Evolutionary conservation across 1,139 yeast genomes (phyloP), one percentile per base, ranked within the genome.

Genomic region (Kodamaea alishanica): DNA sequence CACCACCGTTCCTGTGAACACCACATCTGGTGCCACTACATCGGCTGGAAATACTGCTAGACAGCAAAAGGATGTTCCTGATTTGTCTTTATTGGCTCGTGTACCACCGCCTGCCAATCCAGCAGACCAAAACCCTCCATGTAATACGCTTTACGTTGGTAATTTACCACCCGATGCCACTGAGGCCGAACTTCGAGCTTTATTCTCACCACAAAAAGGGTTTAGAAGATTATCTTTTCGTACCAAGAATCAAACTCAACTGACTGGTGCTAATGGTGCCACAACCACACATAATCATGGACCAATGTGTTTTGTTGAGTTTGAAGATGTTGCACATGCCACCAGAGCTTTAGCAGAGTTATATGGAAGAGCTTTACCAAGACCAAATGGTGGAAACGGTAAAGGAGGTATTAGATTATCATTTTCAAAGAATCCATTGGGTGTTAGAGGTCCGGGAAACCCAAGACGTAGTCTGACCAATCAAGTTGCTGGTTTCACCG

Each of bases 281-380:
- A 46, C 60, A 11, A 54, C 59, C 28, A 60, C 75, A 26, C 83
- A 79, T 48, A 72, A 73, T 47, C 94, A 84, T 63, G 98, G 98
- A 2, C 98, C 98, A 39, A 92, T 92, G 97, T 92, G 98, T 63
- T 92, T 92, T 73, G 98, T 92, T 41, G 98, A 92, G 66, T 92
- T 92, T 69, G 97, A 92, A 52, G 97, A 90, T 60, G 96, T 92
- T 36, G 83, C 86, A 1, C 87, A 79, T 61, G 98, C 98, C 3
- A 89, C 97, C 1, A 73, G 89, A 51, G 97, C 97, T 0, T 72
- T 92, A 47, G 96, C 95, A 28, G 96, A 89, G 61, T 68, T 92
- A 40, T 92, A 92, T 58, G 98, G 98, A 10, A 75, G 92, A 49
- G 81, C 86, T 7, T 69, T 84, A 51, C 89, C 89, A 22, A 67